A percentile compares a stretch with the other conserved stretches of the same genome.
Conservation (phyloP, 495 filamentous ascomycete genomes). For the Polyplosphaeria fusca region DNA sequence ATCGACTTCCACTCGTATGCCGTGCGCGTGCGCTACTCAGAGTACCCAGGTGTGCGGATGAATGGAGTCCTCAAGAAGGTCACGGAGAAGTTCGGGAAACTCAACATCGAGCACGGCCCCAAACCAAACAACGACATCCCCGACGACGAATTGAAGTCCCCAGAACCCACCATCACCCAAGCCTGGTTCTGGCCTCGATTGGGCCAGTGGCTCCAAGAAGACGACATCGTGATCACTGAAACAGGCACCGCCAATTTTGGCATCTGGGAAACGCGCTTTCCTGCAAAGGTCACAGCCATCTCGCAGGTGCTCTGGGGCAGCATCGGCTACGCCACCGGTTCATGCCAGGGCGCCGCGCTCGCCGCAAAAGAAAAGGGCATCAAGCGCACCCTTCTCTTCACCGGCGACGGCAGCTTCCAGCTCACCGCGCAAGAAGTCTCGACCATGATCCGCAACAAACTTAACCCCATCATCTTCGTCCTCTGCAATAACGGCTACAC, state of each 20-base stretch:
- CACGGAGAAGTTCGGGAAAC: slow-evolving; percentile 55
- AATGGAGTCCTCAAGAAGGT: slow-evolving; percentile 79
- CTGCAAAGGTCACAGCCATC: slow-evolving; percentile 67
- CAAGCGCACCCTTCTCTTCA: slow-evolving; percentile 64
- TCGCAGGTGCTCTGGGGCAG: slow-evolving; percentile 87
- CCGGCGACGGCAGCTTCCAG: slow-evolving; percentile 84
- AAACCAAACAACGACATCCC: slow-evolving; percentile 57
- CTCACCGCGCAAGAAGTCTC: slow-evolving; percentile 81
- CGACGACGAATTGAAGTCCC: slow-evolving; percentile 48
- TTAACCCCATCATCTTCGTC: slow-evolving; percentile 72
- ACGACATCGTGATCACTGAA: slow-evolving; percentile 82
- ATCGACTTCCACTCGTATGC: slow-evolving; percentile 85
- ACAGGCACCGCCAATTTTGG: slow-evolving; percentile 90
- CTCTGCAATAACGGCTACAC: slow-evolving; percentile 54
- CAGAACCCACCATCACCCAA: slow-evolving; percentile 65
- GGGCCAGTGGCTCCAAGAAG: slow-evolving; percentile 69
- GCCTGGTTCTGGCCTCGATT: slow-evolving; percentile 82
- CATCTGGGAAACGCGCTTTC: slow-evolving; percentile 84
- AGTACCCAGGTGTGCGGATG: slow-evolving; percentile 81
- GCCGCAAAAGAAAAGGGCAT: slow-evolving; percentile 43
- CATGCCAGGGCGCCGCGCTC: slow-evolving; percentile 47
- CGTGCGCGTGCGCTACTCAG: slow-evolving; percentile 56
- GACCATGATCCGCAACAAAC: slow-evolving; percentile 74
- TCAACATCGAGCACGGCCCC: slow-evolving; percentile 44
- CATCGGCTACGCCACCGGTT: slow-evolving; percentile 53